These are phyloP conservation scores for Noccaea caerulescens DNA, from an alignment of 345 rosid genomes.

Conservation along the genomic window DNA sequence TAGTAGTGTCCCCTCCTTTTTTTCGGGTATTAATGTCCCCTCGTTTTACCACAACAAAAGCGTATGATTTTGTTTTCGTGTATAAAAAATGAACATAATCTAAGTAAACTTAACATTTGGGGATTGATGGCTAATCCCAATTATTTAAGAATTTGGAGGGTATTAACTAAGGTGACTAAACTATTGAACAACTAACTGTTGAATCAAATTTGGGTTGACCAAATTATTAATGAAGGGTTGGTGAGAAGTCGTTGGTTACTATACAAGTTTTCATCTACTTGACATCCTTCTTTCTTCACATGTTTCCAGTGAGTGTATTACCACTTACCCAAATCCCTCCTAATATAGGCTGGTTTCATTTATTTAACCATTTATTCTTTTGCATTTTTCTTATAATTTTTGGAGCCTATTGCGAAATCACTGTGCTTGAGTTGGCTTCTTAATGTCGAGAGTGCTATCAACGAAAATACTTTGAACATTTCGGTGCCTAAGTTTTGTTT, in stretches of 20 bases:
- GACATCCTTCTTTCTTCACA: slow-evolving; percentile 40
- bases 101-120: neutral
- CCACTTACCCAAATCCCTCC: slow-evolving; percentile 39
- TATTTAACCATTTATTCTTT: neutral
- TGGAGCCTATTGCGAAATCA: neutral
- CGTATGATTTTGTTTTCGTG: neutral
- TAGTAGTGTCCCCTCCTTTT: neutral
- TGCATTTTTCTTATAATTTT: neutral
- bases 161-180: slow-evolving; percentile 19
- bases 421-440: neutral
- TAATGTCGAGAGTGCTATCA: too few relatives aligned
- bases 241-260: slow-evolving; percentile 41
- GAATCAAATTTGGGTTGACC: slow-evolving; percentile 8
- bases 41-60: neutral
- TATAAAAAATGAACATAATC: neutral
- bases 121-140: slow-evolving; percentile 26
- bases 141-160: neutral
- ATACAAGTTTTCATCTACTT: slow-evolving; percentile 36
- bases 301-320: slow-evolving; percentile 35
- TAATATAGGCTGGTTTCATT: neutral
- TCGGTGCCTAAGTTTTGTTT: too few relatives aligned
- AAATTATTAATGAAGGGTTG: slow-evolving; percentile 40
- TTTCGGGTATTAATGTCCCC: slow-evolving; percentile 2
- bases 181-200: slow-evolving; percentile 1
- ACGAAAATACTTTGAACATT: too few relatives aligned